phyloP scores from a whole-genome alignment of 2,329 filamentous ascomycete species.

The Aureobasidium pullulans region DNA sequence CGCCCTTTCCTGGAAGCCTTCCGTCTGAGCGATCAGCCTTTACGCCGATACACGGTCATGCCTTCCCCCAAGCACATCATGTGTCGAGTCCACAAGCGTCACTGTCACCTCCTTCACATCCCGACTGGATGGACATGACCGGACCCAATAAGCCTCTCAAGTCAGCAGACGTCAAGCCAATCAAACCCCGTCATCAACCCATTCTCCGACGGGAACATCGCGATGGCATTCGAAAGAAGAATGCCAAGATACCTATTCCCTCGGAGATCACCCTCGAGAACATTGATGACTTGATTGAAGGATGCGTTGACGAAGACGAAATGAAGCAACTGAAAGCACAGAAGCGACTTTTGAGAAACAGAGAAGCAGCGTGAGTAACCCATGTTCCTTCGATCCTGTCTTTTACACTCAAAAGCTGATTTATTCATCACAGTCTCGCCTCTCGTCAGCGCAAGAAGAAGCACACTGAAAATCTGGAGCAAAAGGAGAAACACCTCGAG shows the following conservation, averaged over 20 bases:
- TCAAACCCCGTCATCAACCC: constrained; percentile 50
- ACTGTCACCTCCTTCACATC: constrained; percentile 56
- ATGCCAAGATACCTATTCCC: constrained; percentile 94
- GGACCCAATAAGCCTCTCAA: constrained; percentile 35
- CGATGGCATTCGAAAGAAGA: constrained; percentile 97
- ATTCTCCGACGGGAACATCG: constrained; percentile 51
- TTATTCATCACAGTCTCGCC: constrained; percentile 59
- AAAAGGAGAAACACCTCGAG: constrained; percentile 90
- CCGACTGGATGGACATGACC: constrained; percentile 49
- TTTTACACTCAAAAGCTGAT: constrained; percentile 16
- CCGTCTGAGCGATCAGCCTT: constrained; percentile 34
- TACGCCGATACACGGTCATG: constrained; percentile 31
- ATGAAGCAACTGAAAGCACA: constrained; percentile 98
- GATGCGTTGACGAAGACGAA: constrained; percentile 82
- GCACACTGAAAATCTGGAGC: constrained; percentile 92
- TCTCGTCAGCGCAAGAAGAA: constrained; percentile 97
- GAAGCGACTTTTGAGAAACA: constrained; percentile 87
- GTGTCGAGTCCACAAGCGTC: constrained; percentile 47
- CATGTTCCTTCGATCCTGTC: constrained; percentile 14
- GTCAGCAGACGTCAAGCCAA: constrained; percentile 36
- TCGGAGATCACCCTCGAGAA: constrained; percentile 87
- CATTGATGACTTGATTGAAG: constrained; percentile 86
- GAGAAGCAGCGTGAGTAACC: constrained; percentile 77
- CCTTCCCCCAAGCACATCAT: constrained; percentile 43
- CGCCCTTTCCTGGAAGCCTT: constrained; percentile 30